These are phyloP conservation scores for Betula pendula DNA, from an alignment of 306 rosid genomes.

Conservation along the genomic window DNA sequence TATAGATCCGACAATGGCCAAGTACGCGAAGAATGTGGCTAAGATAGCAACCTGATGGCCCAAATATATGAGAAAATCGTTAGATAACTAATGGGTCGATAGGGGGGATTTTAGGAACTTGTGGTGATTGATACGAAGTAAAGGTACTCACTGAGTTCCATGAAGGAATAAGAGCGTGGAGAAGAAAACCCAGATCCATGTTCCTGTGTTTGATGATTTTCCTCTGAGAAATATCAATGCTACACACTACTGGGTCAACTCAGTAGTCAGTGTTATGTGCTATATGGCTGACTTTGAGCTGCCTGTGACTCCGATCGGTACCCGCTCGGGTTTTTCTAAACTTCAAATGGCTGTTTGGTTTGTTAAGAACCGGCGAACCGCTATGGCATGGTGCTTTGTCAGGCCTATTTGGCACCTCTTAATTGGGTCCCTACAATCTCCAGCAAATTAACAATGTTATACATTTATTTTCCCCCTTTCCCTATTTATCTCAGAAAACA, in stretches of 20 bases:
- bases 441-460: too few species aligned
- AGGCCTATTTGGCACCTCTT: too few species aligned
- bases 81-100: not conserved
- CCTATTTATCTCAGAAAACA: too few species aligned
- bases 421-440: too few species aligned
- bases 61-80: slow-evolving; percentile 5
- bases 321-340: not conserved
- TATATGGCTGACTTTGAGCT: not conserved
- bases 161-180: slow-evolving; percentile 46
- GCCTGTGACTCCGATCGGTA: not conserved
- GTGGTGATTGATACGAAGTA: not conserved
- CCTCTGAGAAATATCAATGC: slow-evolving; percentile 2
- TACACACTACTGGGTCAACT: not conserved
- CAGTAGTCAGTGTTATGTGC: not conserved
- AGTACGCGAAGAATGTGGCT: slow-evolving; percentile 58
- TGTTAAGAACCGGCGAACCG: not conserved
- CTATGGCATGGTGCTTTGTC: too few species aligned
- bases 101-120: not conserved
- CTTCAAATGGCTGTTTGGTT: not conserved
- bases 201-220: slow-evolving; percentile 7
- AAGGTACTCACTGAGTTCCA: slow-evolving; percentile 47
- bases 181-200: slow-evolving; percentile 57
- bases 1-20: slow-evolving; percentile 73
- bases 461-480: too few species aligned
- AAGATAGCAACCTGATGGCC: slow-evolving; percentile 58